phyloP scores from a whole-genome alignment of 2,329 filamentous ascomycete species.

The Thelonectria discophora region DNA sequence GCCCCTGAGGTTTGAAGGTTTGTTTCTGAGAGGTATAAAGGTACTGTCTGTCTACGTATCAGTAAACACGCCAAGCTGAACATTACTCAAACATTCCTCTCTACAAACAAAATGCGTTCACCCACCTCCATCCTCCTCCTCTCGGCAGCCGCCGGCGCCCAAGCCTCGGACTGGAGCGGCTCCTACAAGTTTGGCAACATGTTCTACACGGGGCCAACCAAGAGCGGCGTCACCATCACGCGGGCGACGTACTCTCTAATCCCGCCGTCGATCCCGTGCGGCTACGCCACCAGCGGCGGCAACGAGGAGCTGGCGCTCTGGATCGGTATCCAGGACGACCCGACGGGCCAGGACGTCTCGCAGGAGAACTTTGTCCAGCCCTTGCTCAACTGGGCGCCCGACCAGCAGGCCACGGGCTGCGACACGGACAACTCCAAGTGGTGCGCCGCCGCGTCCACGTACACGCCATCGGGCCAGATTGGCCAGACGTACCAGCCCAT shows the following conservation, averaged over 20 bases:
- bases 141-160: slow-evolving; percentile 7
- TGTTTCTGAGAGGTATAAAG: no score
- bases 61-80: no score
- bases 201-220: slow-evolving; percentile 26
- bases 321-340: slow-evolving; percentile 28
- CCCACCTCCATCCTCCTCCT: slow-evolving; percentile 13
- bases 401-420: slow-evolving; percentile 19
- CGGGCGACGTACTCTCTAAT: slow-evolving; percentile 23
- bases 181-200: slow-evolving; percentile 28
- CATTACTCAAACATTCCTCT: no score
- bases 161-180: slow-evolving; percentile 17
- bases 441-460: slow-evolving; percentile 25
- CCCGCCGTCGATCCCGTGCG: slow-evolving; percentile 16
- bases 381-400: slow-evolving; percentile 25
- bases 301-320: slow-evolving; percentile 29
- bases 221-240: slow-evolving; percentile 26
- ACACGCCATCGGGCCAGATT: slow-evolving; percentile 19
- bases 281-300: slow-evolving; percentile 26
- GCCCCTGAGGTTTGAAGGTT: no score
- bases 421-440: slow-evolving; percentile 26
- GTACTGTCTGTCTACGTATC: no score
- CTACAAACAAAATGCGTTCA: slow-evolving; percentile 11
- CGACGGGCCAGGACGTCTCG: slow-evolving; percentile 17
- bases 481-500: slow-evolving; percentile 20
- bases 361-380: slow-evolving; percentile 24